Evolutionary conservation across 208 protist species (phyloP), one percentile per base, ranked within the genome.

Genomic region (Trypanosoma conorhini): DNA sequence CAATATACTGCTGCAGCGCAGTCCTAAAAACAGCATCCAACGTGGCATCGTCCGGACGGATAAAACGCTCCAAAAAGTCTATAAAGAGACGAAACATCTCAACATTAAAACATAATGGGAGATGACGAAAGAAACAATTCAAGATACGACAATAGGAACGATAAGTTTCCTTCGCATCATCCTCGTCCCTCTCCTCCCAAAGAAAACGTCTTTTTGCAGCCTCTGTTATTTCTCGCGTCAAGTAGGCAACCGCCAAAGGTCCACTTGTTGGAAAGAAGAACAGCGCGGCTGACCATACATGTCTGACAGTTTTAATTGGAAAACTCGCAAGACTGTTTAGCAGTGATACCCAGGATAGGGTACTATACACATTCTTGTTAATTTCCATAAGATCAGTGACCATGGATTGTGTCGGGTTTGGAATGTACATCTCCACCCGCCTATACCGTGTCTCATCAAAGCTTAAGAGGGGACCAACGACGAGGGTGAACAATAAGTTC

Each of bases 121-220:
- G 79, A 70, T 96, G 91, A 19, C 87, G 83, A 56, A 85, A 91
- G 59, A 96, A 96, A 26, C 69, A 73, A 70, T 94, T 94, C 19
- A 96, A 67, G 5, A 96, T 35, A 19, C 91, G 71, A 54, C 92
- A 78, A 51, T 83, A 83, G n/a, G 77, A 79, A 42, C 68, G 74
- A 74, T 88, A 91, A 21, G 83, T 70, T 30, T 81, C 70, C 51
- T 84, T 84, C 15, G 81, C 84, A 42, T 92, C 86, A 52, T 83
- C 70, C 62, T 89, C 85, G 19, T 85, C 78, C 7, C 38, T n/a
- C 68, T 87, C 89, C 35, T 85, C 79, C 58, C 76, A 76, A 12
- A 96, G 69, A 22, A 58, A 71, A 9, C 67, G 30, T 52, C 74
- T 70, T 51, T 74, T 79, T 0, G 46, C 12, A 46, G 92, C 28